Percentiles rank a stretch among this genome's conserved stretches.
Conservation (phyloP, 2,329 filamentous ascomycete genomes). For the Ceratocystis cubensis region DNA sequence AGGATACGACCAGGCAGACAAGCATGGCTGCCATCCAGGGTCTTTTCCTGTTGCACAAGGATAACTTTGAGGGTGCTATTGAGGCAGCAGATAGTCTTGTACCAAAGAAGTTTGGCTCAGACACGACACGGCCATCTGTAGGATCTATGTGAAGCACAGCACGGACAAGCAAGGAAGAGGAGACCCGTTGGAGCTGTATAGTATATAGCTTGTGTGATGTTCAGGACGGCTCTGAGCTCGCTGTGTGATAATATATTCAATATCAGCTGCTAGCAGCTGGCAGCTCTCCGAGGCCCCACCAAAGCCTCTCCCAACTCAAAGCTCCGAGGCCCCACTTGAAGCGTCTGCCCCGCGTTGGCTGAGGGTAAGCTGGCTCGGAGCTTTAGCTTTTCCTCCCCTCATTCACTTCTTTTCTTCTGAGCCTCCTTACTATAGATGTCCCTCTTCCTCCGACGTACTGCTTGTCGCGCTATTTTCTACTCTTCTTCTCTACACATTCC, state of each 20-base stretch:
- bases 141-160: conserved; percentile 13
- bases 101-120: conserved; percentile 43
- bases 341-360: conserved; percentile 14
- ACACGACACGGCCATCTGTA: conserved; percentile 23
- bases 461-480: not conserved
- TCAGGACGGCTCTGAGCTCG: not conserved
- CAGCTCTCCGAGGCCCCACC: conserved; percentile 14
- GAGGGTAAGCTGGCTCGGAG: conserved; percentile 17
- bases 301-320: not conserved
- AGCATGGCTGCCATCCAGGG: conserved; percentile 91
- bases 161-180: not conserved
- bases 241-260: not conserved
- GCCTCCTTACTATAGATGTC: conserved; percentile 9
- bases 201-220: not conserved
- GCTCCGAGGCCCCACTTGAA: conserved; percentile 3
- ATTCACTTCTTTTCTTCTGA: not conserved
- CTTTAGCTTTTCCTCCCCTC: not conserved
- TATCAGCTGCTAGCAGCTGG: not conserved
- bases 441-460: conserved; percentile 8
- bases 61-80: conserved; percentile 76
- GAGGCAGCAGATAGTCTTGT: conserved; percentile 59
- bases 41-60: conserved; percentile 90
- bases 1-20: conserved; percentile 41
- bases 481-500: not conserved
- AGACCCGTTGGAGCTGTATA: not conserved